Percentiles rank a stretch among this genome's conserved stretches.
Conservation (phyloP, 192 early-diverging fungal species). For the Coemansia sp. region DNA sequence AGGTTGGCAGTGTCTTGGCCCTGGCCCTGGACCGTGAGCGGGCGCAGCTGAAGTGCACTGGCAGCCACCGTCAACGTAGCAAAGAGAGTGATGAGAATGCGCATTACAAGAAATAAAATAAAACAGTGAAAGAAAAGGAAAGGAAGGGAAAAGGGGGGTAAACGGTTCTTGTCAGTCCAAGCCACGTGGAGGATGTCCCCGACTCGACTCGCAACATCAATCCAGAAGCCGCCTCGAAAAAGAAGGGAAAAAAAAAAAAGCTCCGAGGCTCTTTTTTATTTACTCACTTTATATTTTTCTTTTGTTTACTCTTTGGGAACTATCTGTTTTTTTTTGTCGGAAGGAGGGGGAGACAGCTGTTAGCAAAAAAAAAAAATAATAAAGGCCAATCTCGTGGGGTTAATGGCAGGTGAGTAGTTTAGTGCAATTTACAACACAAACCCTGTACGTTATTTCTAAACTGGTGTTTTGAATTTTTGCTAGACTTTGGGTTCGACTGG, state of each 20-base stretch:
- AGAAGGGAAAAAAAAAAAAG: background rate
- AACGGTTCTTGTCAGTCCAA: background rate
- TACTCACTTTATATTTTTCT: background rate
- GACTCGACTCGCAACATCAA: background rate
- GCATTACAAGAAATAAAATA: background rate
- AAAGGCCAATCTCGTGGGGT: background rate
- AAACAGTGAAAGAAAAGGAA: background rate
- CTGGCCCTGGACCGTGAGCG: background rate
- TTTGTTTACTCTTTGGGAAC: background rate
- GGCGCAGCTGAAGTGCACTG: background rate
- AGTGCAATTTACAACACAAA: background rate
- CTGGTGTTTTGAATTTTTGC: no score
- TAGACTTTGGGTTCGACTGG: slow-evolving; percentile 53
- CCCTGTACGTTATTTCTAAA: no score
- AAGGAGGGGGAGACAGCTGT: no score
- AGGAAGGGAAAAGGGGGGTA: background rate
- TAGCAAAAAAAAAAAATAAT: no score
- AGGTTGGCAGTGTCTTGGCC: background rate
- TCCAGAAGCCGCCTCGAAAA: background rate
- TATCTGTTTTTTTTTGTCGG: no score
- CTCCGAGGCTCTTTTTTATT: background rate
- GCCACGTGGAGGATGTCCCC: background rate
- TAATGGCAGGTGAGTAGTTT: background rate
- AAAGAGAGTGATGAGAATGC: background rate
- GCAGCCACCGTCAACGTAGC: background rate